Evolutionary conservation across 495 filamentous ascomycete species (phyloP).

Genomic region (Aspergillus ostianus): DNA sequence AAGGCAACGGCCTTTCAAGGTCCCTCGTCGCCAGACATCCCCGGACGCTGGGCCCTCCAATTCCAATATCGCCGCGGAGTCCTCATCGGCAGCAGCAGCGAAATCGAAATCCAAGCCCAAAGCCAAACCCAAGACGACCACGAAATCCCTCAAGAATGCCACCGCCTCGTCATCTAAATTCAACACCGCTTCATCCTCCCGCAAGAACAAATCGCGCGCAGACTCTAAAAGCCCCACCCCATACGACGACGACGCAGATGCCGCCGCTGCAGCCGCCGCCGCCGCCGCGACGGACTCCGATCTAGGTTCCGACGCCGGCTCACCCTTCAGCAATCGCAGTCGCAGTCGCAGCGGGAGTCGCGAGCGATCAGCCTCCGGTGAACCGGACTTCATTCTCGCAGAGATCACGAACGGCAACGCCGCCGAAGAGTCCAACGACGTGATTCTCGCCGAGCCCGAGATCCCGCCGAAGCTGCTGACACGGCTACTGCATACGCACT

Average conservation of each 20-base stretch:
- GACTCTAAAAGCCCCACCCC: background rate
- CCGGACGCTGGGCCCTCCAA: background rate
- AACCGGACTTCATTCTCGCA: conserved; percentile 46
- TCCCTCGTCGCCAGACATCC: background rate
- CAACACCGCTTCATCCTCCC: background rate
- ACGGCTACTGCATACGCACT: conserved; percentile 73
- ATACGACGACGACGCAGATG: background rate
- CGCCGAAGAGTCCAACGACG: conserved; percentile 25
- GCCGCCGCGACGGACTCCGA: conserved; percentile 21
- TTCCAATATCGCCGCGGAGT: too few relatives aligned
- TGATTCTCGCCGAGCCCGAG: conserved; percentile 42
- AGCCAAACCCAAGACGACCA: background rate
- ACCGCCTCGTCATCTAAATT: conserved; percentile 5
- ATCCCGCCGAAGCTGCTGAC: conserved; percentile 77
- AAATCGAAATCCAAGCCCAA: background rate
- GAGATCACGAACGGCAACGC: conserved; percentile 35
- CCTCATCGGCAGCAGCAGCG: background rate
- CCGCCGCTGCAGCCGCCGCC: background rate
- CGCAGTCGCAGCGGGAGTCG: conserved; percentile 12
- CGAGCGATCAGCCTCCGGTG: conserved; percentile 27
- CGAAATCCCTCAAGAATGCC: background rate
- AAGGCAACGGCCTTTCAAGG: conserved; percentile 13
- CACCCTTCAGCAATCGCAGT: conserved; percentile 20
- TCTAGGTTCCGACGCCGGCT: conserved; percentile 11
- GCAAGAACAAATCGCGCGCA: background rate